Evolutionary conservation across 257 asterid genomes (phyloP).

Genomic region (Rubia yunnanensis): DNA sequence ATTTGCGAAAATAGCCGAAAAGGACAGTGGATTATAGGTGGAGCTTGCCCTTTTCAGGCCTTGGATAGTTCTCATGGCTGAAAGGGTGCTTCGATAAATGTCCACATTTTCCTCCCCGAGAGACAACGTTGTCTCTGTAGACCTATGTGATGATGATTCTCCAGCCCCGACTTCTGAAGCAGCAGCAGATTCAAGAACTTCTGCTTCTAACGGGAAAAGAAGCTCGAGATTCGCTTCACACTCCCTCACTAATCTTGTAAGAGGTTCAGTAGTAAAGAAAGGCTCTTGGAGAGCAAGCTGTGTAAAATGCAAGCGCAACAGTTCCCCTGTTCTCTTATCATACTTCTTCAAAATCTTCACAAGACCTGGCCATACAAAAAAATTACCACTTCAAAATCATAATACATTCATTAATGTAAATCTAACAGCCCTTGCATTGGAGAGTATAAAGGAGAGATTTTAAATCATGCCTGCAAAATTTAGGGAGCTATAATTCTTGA

Average conservation of each 20-base stretch:
- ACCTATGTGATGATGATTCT: conserved; percentile 20
- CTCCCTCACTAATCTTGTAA: conserved; percentile 58
- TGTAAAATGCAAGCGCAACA: conserved; percentile 60
- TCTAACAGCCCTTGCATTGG: not conserved
- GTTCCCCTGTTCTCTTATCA: conserved; percentile 80
- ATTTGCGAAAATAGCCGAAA: conserved; percentile 47
- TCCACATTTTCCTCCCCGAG: conserved; percentile 54
- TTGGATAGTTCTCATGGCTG: conserved; percentile 66
- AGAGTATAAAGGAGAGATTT: not conserved
- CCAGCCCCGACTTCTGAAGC: conserved; percentile 17
- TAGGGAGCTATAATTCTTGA: conserved; percentile 80
- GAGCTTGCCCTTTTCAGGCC: conserved; percentile 64
- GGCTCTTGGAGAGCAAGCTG: conserved; percentile 80
- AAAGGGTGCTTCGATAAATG: conserved; percentile 58
- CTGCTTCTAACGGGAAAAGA: conserved; percentile 66
- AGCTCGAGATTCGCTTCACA: conserved; percentile 80
- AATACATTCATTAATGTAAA: not conserved
- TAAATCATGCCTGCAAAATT: conserved; percentile 68
- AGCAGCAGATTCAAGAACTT: conserved; percentile 51
- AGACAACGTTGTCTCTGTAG: conserved; percentile 21
- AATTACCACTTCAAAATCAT: not conserved
- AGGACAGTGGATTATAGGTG: conserved; percentile 58
- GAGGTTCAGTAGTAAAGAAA: conserved; percentile 70
- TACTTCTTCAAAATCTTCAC: conserved; percentile 87
- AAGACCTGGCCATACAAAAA: conserved; percentile 38